Evolutionary conservation across 1,139 yeast genomes (phyloP).

Genomic region (Pichia sp.): DNA sequence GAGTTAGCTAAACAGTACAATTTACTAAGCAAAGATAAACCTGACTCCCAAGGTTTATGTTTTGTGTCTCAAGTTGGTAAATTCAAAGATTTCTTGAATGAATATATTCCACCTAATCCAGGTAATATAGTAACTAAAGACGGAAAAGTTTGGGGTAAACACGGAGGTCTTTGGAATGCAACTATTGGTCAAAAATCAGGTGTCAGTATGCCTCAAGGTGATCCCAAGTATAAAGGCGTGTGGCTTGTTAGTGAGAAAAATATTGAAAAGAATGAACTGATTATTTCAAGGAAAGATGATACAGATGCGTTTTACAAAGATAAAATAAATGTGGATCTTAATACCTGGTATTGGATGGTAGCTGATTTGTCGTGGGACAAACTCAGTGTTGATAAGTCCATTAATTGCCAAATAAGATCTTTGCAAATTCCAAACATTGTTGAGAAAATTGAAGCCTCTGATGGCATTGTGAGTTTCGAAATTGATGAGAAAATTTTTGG

Average conservation of each 20-base stretch:
- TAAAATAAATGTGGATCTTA: slow-evolving; percentile 32
- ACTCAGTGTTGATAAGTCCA: slow-evolving; percentile 24
- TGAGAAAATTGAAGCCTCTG: slow-evolving; percentile 18
- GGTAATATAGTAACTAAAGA: slow-evolving; percentile 73
- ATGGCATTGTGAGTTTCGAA: slow-evolving; percentile 27
- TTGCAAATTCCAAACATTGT: slow-evolving; percentile 48
- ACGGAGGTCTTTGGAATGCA: slow-evolving; percentile 86
- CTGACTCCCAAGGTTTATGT: slow-evolving; percentile 93
- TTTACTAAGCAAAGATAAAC: slow-evolving; percentile 65
- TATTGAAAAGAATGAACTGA: slow-evolving; percentile 55
- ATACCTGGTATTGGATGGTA: slow-evolving; percentile 46
- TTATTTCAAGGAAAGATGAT: slow-evolving; percentile 70
- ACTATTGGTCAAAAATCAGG: slow-evolving; percentile 87
- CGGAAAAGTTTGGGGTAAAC: slow-evolving; percentile 72
- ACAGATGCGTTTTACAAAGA: slow-evolving; percentile 49
- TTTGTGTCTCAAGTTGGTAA: slow-evolving; percentile 75
- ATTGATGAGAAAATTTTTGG: slow-evolving; percentile 52
- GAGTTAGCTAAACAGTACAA: slow-evolving; percentile 47
- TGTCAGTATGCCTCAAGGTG: slow-evolving; percentile 79
- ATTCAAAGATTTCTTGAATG: slow-evolving; percentile 68
- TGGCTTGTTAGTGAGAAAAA: slow-evolving; percentile 84
- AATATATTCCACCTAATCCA: slow-evolving; percentile 63
- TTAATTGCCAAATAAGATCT: slow-evolving; percentile 59
- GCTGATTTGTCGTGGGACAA: slow-evolving; percentile 7
- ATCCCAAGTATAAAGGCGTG: slow-evolving; percentile 62